Evolutionary conservation across 306 rosid species (phyloP).

Genomic region (Purshia tridentata): DNA sequence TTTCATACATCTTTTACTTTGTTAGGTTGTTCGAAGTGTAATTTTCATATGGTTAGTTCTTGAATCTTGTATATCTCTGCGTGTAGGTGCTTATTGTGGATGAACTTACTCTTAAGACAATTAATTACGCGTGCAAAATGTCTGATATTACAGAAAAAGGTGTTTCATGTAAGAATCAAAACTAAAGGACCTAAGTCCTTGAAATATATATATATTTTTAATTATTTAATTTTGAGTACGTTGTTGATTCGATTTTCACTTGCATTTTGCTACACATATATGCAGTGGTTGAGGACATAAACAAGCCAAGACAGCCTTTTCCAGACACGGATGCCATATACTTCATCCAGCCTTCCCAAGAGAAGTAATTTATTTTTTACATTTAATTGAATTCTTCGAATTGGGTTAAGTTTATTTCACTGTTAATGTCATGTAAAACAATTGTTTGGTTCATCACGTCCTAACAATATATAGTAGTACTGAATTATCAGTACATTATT

Average conservation of each 20-base stretch:
- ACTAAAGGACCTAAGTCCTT: background rate
- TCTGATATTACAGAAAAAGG: constrained; percentile 96
- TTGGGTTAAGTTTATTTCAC: no score
- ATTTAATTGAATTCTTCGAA: background rate
- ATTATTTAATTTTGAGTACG: background rate
- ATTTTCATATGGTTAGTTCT: constrained; percentile 27
- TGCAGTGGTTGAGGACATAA: constrained; percentile 95
- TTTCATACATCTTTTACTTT: constrained; percentile 5
- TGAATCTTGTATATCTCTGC: constrained; percentile 28
- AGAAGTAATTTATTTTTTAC: constrained; percentile 57
- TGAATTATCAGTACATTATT: constrained; percentile 9
- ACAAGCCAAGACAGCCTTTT: constrained; percentile 91
- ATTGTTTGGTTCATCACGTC: background rate
- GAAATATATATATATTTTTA: background rate
- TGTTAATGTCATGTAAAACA: no score
- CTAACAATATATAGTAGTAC: background rate
- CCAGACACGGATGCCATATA: constrained; percentile 96
- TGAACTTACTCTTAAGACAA: constrained; percentile 85
- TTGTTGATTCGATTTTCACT: constrained; percentile 17
- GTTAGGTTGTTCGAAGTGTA: background rate
- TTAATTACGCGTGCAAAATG: constrained; percentile 97
- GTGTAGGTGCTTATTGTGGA: constrained; percentile 91
- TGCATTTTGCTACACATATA: constrained; percentile 5
- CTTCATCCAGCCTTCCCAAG: constrained; percentile 88
- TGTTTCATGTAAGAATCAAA: constrained; percentile 79